Percentiles rank a stretch among this genome's conserved stretches.
These are phyloP conservation scores for Myriosclerotinia duriaeana DNA, from an alignment of 2,329 filamentous ascomycete genomes.

Conservation along the genomic window DNA sequence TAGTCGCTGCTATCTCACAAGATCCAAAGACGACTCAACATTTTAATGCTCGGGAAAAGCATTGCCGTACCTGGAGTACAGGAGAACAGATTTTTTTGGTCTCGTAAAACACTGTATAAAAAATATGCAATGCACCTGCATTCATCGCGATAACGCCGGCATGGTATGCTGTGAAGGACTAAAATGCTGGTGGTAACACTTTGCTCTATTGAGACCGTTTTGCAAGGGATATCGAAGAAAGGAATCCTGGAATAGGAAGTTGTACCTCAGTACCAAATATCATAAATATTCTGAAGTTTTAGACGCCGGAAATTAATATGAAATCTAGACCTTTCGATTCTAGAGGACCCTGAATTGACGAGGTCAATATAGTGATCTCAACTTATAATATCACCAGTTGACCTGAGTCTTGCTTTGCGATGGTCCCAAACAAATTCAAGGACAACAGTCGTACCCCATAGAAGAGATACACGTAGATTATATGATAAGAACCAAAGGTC, in stretches of 20 bases:
- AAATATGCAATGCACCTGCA: background rate
- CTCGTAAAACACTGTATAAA: background rate
- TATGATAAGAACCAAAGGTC: background rate
- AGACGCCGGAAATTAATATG: background rate
- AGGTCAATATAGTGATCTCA: background rate
- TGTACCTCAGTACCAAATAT: background rate
- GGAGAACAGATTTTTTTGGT: background rate
- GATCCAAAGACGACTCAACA: background rate
- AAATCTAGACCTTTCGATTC: conserved; percentile 4
- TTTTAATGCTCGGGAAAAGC: background rate
- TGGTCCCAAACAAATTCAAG: background rate
- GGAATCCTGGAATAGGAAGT: background rate
- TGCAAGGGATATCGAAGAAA: background rate
- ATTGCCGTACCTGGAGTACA: conserved; percentile 1
- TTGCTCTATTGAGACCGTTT: conserved; percentile 5
- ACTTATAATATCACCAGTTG: background rate
- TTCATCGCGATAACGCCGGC: conserved; percentile 6
- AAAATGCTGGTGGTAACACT: background rate
- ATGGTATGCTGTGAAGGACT: conserved; percentile 3
- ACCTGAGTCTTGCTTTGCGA: background rate
- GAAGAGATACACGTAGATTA: background rate
- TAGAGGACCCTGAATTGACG: background rate
- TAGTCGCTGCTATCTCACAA: background rate
- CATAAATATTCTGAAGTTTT: background rate
- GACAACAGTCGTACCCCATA: background rate